phyloP scores from a whole-genome alignment of 306 rosid genomes.

The Sesbania bispinosa region DNA sequence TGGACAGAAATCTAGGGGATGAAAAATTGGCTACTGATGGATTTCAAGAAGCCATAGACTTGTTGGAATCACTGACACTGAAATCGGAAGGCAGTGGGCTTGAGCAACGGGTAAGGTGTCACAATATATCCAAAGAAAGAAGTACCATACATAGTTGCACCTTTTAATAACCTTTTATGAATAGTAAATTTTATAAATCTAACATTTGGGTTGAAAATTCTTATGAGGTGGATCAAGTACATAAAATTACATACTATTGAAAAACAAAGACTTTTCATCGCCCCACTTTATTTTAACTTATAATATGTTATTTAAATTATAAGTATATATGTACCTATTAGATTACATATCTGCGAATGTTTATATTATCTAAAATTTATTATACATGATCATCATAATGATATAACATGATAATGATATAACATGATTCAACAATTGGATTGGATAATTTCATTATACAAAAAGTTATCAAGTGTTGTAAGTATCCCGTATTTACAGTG shows the following conservation, averaged over 20 bases:
- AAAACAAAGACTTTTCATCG: not conserved
- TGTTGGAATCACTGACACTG: conserved; percentile 63
- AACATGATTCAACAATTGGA: not conserved
- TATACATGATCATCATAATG: not conserved
- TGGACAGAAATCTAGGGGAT: conserved; percentile 78
- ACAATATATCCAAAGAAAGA: not conserved
- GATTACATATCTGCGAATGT: not conserved
- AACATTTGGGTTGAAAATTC: not conserved
- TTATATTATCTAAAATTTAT: not conserved
- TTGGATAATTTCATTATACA: not conserved
- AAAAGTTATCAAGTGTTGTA: not conserved
- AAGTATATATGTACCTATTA: too few species aligned
- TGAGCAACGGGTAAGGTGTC: conserved; percentile 61
- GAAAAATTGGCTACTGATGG: conserved; percentile 68
- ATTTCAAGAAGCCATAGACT: conserved; percentile 79
- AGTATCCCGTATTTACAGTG: too few species aligned
- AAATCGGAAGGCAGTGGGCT: conserved; percentile 60
- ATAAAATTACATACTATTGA: not conserved
- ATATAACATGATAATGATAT: not conserved
- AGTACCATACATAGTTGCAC: not conserved
- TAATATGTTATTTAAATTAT: not conserved
- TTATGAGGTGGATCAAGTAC: not conserved
- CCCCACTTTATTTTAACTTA: not conserved
- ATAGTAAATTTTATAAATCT: not conserved
- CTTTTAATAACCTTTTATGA: not conserved